phyloP scores from a whole-genome alignment of 2,329 filamentous ascomycete genomes.

The Colletotrichum limetticola region DNA sequence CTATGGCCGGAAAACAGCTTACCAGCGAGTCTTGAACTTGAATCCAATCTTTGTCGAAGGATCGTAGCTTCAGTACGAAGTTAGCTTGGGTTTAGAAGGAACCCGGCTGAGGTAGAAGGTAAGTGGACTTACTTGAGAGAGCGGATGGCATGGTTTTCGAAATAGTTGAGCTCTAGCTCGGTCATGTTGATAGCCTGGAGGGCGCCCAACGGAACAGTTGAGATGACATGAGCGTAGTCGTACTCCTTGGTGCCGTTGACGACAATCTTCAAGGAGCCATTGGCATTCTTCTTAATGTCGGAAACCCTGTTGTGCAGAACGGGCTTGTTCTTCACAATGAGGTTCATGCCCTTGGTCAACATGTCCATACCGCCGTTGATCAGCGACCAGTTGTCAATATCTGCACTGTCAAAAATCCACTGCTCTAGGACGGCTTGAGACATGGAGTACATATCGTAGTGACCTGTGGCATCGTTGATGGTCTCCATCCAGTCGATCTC shows the following conservation, averaged over 20 bases:
- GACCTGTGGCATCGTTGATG: slow-evolving; percentile 39
- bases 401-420: slow-evolving; percentile 40
- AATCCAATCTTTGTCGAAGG: slow-evolving; percentile 44
- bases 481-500: slow-evolving; percentile 45
- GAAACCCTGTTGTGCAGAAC: slow-evolving; percentile 37
- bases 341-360: slow-evolving; percentile 43
- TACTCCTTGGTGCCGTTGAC: slow-evolving; percentile 37
- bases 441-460: slow-evolving; percentile 39
- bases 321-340: slow-evolving; percentile 38
- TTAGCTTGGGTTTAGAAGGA: neutral
- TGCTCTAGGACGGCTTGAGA: slow-evolving; percentile 38
- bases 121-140: slow-evolving; percentile 37
- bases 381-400: slow-evolving; percentile 41
- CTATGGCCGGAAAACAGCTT: neutral
- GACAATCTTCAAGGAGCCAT: slow-evolving; percentile 36
- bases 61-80: slow-evolving; percentile 37
- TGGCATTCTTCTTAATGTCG: slow-evolving; percentile 34
- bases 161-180: slow-evolving; percentile 41
- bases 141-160: slow-evolving; percentile 43
- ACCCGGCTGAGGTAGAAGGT: too few species aligned
- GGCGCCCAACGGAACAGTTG: slow-evolving; percentile 40
- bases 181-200: slow-evolving; percentile 40
- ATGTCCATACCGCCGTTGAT: slow-evolving; percentile 45
- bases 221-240: slow-evolving; percentile 39
- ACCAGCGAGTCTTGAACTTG: slow-evolving; percentile 44